These are phyloP conservation scores for Penicillium tannophilum DNA, from an alignment of 495 filamentous ascomycete genomes.

Conservation along the genomic window DNA sequence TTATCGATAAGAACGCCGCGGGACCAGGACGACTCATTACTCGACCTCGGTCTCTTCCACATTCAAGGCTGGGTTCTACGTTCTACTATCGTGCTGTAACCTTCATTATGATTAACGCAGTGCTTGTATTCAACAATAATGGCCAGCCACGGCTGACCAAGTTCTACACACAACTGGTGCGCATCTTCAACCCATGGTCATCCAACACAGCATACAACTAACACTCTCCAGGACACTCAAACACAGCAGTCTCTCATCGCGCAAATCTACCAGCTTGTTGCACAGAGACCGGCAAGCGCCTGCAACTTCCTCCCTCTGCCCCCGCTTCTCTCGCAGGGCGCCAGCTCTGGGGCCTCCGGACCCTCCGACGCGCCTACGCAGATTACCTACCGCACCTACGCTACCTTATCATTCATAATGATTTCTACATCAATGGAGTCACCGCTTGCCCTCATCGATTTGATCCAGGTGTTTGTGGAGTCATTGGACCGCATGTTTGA, in stretches of 20 bases:
- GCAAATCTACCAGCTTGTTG: slow-evolving; percentile 96
- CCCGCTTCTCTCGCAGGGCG: slow-evolving; percentile 64
- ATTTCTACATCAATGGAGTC: slow-evolving; percentile 98
- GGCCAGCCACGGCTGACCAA: slow-evolving; percentile 96
- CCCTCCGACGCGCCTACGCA: slow-evolving; percentile 90
- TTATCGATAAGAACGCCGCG: slow-evolving; percentile 20
- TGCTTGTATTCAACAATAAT: slow-evolving; percentile 97
- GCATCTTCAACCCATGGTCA: slow-evolving; percentile 17
- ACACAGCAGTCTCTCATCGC: slow-evolving; percentile 95
- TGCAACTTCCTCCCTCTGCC: slow-evolving; percentile 95
- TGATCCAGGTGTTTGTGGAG: slow-evolving; percentile 98
- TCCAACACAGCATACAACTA: slow-evolving; percentile 11
- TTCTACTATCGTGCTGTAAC: neutral
- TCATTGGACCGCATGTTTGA: slow-evolving; percentile 92
- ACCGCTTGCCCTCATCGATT: slow-evolving; percentile 89
- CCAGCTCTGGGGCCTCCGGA: slow-evolving; percentile 57
- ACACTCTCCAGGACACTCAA: slow-evolving; percentile 70
- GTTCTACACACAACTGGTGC: slow-evolving; percentile 97
- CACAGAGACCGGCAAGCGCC: slow-evolving; percentile 79
- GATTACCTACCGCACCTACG: slow-evolving; percentile 97
- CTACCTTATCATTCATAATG: slow-evolving; percentile 97
- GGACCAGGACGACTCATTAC: slow-evolving; percentile 1
- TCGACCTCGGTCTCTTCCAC: neutral
- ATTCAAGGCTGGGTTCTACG: neutral
- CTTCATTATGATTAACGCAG: slow-evolving; percentile 94